A percentile compares a stretch with the other conserved stretches of the same genome.
Evolutionary conservation across 805 yeast species (phyloP).

Genomic region (Ascoidea tarda): DNA sequence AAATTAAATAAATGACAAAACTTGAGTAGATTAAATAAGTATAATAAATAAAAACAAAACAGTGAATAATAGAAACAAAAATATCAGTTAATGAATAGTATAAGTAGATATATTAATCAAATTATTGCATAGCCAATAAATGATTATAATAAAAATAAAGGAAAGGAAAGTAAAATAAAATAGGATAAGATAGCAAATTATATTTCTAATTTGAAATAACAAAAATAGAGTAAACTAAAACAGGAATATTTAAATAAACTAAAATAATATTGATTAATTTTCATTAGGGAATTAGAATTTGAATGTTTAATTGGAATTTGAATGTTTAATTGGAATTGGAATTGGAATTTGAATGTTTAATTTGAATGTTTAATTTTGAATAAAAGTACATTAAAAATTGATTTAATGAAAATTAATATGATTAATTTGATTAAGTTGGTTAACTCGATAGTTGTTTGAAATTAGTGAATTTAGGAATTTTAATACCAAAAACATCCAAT

Average conservation of each 20-base stretch:
- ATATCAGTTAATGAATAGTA: no score
- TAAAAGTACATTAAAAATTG: neutral
- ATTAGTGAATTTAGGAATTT: slow-evolving; percentile 26
- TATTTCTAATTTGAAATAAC: no score
- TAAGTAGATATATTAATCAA: no score
- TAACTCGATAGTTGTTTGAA: slow-evolving; percentile 12
- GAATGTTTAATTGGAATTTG: slow-evolving; percentile 2
- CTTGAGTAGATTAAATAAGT: no score
- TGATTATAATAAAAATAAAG: no score
- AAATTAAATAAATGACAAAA: no score
- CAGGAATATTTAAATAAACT: neutral
- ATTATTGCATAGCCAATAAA: no score
- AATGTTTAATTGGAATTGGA: neutral
- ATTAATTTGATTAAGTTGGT: neutral
- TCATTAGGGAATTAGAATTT: neutral
- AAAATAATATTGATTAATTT: neutral
- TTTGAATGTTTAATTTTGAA: neutral
- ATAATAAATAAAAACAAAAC: no score
- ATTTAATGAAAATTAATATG: neutral
- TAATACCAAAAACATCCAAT: slow-evolving; percentile 24
- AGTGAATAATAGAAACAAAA: no score
- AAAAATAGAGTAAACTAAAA: neutral
- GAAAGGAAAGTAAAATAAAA: no score
- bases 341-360: neutral
- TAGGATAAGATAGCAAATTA: no score